phyloP scores from a whole-genome alignment of 2,329 filamentous ascomycete genomes.

The Ilyonectria mors-panacis region DNA sequence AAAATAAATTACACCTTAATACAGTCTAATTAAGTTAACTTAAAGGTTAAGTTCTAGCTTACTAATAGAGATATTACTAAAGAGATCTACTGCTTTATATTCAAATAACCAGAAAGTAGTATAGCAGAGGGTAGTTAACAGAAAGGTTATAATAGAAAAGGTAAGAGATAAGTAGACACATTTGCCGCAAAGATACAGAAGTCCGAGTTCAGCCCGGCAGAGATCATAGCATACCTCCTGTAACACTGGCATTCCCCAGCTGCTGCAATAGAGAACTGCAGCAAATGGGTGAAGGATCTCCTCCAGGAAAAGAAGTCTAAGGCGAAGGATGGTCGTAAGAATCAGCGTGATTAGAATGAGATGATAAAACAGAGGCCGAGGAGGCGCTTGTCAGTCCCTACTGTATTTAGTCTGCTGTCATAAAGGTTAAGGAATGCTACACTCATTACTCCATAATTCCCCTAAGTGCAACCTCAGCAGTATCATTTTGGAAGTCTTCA shows the following conservation, averaged over 20 bases:
- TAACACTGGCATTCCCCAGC: conserved; percentile 13
- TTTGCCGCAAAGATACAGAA: conserved; percentile 62
- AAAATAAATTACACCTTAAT: conserved; percentile 43
- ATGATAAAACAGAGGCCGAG: background rate
- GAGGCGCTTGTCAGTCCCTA: conserved; percentile 17
- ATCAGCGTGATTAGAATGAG: background rate
- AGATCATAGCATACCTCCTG: conserved; percentile 53
- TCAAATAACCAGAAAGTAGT: conserved; percentile 14
- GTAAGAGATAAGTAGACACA: conserved; percentile 32
- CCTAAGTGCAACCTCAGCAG: conserved; percentile 5
- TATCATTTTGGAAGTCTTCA: conserved; percentile 14
- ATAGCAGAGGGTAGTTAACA: conserved; percentile 17
- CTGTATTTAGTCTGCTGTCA: no score
- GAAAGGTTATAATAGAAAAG: conserved; percentile 3
- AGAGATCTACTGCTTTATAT: conserved; percentile 32
- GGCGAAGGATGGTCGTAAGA: conserved; percentile 10
- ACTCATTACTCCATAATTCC: conserved; percentile 10
- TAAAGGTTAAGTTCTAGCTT: conserved; percentile 61
- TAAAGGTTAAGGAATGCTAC: conserved; percentile 24
- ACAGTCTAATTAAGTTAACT: conserved; percentile 67
- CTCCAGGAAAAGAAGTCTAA: conserved; percentile 28
- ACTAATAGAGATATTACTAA: conserved; percentile 8
- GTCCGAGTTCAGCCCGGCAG: conserved; percentile 65
- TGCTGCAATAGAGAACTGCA: conserved; percentile 26
- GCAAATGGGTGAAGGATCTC: conserved; percentile 20